These are phyloP conservation scores for Trichoderma sp. DNA, from an alignment of 2,329 filamentous ascomycete species.

Conservation along the genomic window DNA sequence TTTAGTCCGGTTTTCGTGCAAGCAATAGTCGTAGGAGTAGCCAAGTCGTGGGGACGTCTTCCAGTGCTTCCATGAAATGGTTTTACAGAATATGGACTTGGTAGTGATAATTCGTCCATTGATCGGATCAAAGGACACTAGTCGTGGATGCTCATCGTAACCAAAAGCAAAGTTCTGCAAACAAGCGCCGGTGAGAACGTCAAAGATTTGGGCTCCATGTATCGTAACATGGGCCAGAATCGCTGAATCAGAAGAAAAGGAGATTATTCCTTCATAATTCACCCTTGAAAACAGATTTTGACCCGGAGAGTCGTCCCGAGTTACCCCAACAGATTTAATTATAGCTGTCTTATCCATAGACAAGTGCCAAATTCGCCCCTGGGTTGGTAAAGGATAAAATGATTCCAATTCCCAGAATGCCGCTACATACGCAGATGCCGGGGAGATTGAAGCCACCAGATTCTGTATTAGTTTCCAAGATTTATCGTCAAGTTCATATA, in stretches of 20 bases:
- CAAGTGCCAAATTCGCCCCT: background rate
- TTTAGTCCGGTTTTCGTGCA: fast-evolving
- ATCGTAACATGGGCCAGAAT: background rate
- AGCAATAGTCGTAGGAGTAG: background rate
- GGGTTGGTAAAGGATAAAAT: too few species aligned
- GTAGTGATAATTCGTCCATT: background rate
- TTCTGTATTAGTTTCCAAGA: too few species aligned
- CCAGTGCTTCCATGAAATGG: background rate
- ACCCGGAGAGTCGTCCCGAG: too few species aligned
- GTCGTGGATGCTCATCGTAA: background rate
- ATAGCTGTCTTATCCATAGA: fast-evolving
- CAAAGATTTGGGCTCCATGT: background rate
- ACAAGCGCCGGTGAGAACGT: background rate
- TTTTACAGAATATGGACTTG: background rate
- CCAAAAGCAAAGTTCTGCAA: background rate
- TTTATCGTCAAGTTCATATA: background rate
- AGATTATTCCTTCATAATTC: fast-evolving
- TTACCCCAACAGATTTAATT: fast-evolving
- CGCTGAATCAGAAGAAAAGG: background rate
- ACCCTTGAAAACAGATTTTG: too few species aligned
- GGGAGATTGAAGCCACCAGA: background rate
- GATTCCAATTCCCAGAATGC: background rate
- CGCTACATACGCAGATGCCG: background rate
- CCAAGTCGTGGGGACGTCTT: background rate
- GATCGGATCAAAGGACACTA: background rate